Evolutionary conservation across 2,329 filamentous ascomycete species (phyloP), one percentile per base, ranked within the genome.

Genomic region (Arachnomyces sp.): DNA sequence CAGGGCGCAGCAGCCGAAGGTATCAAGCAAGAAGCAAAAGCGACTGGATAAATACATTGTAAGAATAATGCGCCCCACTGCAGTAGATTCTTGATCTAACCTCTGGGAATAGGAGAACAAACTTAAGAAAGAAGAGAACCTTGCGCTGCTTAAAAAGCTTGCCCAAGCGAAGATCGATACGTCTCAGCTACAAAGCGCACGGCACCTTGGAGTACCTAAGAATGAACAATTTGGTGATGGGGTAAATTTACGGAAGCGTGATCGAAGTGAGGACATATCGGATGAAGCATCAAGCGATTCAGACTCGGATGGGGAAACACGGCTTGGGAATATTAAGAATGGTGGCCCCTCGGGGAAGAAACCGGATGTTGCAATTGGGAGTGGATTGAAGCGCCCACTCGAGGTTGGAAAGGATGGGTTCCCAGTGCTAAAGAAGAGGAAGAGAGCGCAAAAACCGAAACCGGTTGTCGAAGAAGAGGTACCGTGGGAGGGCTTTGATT

Each of bases 101-200:
- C 34, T 34, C 16, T 14, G 13, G 31, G 7, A 31, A 20, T 52
- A 76, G 73, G 89, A 96, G 54, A 92, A 76, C 43, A 98, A 98
- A 72, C 70, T 98, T 34, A 84, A 81, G 61, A 95, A 94, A 61
- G 92, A 98, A 57, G 90, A 96, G 61, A 94, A 86, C 54, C 72
- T 85, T 18, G 83, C 80, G 42, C 69, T 98, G 20, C 72, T 96
- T 52, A 84, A 84, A 57, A 89, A 92, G 58, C 73, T 98, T 17
- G 84, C 85, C 13, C 73, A 78, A 45, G 74, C 78, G 40, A 88
- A 83, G 55, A 76, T 92, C 49, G 89, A 96, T 58, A 94, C 86
- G 1, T 85, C 76, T 46, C 67, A 87, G 14, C 82, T 94, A 45
- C 73, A 79, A 43, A 94, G 87, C 59, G 84, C 82, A 38, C 84